Evolutionary conservation across 225 moss, liverwort and hornwort species (phyloP).

Genomic region (Marchantia paleacea): DNA sequence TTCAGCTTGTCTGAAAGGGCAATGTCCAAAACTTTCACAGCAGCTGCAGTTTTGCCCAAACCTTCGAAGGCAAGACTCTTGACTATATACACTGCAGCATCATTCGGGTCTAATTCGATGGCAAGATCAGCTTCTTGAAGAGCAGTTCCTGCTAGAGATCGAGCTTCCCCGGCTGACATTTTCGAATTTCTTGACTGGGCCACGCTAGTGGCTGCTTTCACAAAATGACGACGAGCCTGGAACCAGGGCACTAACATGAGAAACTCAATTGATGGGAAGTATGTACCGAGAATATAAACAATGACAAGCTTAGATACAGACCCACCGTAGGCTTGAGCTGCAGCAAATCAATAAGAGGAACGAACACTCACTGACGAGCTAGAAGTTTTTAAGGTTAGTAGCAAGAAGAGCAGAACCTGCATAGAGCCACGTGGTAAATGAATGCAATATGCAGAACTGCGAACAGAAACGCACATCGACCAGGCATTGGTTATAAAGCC

Average conservation of each 20-base stretch:
- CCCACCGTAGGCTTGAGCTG: too few species aligned
- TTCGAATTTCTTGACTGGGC: conserved; percentile 32
- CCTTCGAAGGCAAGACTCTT: conserved; percentile 47
- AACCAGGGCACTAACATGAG: background rate
- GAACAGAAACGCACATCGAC: too few species aligned
- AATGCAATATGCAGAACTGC: too few species aligned
- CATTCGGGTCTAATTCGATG: conserved; percentile 42
- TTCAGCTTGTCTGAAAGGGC: conserved; percentile 35
- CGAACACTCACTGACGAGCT: too few species aligned
- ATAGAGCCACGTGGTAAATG: too few species aligned
- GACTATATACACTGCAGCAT: conserved; percentile 52
- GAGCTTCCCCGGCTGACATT: conserved; percentile 26
- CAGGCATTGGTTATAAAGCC: too few species aligned
- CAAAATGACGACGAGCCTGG: conserved; percentile 53
- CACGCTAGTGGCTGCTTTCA: conserved; percentile 50
- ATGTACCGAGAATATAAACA: too few species aligned
- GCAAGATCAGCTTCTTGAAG: conserved; percentile 52
- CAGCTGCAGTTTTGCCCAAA: conserved; percentile 42
- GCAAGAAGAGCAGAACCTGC: too few species aligned
- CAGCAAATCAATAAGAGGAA: too few species aligned
- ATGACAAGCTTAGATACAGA: too few species aligned
- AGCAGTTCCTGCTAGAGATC: conserved; percentile 33
- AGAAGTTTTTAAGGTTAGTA: too few species aligned
- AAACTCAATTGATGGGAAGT: background rate
- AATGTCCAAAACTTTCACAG: conserved; percentile 38